Evolutionary conservation across 139 green algal genomes (phyloP).

Genomic region (Spirogloea muscicola): DNA sequence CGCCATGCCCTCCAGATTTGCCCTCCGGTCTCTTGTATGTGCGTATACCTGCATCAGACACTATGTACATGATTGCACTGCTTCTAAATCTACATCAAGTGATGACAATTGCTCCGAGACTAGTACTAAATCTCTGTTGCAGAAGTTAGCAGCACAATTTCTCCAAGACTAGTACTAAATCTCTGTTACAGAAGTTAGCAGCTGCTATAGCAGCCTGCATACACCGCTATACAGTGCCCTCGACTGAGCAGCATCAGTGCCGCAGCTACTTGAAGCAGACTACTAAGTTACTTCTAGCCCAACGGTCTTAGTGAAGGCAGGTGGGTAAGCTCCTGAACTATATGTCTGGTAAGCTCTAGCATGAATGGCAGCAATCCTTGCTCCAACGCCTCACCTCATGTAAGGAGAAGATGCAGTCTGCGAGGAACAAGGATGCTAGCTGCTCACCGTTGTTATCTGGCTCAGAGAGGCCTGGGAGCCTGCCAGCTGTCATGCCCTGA

Average conservation of each 20-base stretch:
- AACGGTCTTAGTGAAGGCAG: not conserved
- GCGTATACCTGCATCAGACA: slow-evolving; percentile 7
- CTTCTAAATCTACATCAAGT: not conserved
- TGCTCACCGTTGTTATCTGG: slow-evolving; percentile 21
- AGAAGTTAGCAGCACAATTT: not conserved
- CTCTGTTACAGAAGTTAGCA: not conserved
- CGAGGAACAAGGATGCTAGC: not conserved
- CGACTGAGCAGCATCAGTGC: no score
- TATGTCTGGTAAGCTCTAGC: not conserved
- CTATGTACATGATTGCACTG: not conserved
- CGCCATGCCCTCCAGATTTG: slow-evolving; percentile 78
- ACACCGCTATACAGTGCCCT: no score
- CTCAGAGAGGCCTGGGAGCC: slow-evolving; percentile 18
- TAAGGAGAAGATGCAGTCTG: not conserved
- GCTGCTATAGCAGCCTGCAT: not conserved
- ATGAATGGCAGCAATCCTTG: not conserved
- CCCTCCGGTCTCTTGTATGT: slow-evolving; percentile 65
- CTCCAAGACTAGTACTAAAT: not conserved
- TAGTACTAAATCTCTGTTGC: not conserved
- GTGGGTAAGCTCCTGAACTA: not conserved
- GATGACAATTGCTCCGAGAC: not conserved
- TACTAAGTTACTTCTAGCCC: not conserved
- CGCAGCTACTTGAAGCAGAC: not conserved
- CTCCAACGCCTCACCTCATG: not conserved
- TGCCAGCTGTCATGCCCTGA: no score